Percentiles rank a stretch among this genome's conserved stretches.
Conservation (phyloP, 169 alveolate species). For the Sarcocystis neurona region DNA sequence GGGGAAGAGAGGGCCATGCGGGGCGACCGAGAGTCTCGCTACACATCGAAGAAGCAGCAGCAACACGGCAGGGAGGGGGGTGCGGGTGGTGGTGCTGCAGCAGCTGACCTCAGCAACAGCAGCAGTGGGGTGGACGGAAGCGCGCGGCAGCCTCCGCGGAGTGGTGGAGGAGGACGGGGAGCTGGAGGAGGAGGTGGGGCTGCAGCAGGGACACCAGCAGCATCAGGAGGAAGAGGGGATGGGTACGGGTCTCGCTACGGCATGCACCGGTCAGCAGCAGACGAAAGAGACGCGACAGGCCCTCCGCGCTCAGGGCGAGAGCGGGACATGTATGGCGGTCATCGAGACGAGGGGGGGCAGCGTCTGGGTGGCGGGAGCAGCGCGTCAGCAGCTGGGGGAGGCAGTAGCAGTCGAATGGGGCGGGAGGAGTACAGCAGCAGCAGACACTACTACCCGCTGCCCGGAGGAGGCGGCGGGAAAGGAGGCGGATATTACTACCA, state of each 20-base stretch:
- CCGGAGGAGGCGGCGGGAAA: neutral
- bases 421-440: slow-evolving; percentile 7
- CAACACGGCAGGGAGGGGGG: slow-evolving; percentile 37
- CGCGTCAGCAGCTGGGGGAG: neutral
- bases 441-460: neutral
- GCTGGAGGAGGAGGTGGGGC: neutral
- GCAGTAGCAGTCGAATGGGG: neutral
- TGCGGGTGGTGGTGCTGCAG: slow-evolving; percentile 26
- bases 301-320: slow-evolving; percentile 37
- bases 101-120: slow-evolving; percentile 19
- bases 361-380: too few species aligned
- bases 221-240: slow-evolving; percentile 40
- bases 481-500: neutral
- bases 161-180: slow-evolving; percentile 22
- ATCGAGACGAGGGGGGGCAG: too few species aligned
- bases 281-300: slow-evolving; percentile 46
- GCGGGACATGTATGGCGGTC: too few species aligned
- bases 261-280: slow-evolving; percentile 30
- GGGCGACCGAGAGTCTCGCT: neutral
- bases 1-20: slow-evolving; percentile 47
- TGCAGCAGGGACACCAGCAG: too few species aligned
- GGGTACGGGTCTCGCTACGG: slow-evolving; percentile 16
- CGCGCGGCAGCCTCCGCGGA: neutral
- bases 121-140: slow-evolving; percentile 40
- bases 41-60: neutral